Base-by-base conservation (phyloP, 2,329 filamentous ascomycete species). In the Calonectria pteridis region DNA sequence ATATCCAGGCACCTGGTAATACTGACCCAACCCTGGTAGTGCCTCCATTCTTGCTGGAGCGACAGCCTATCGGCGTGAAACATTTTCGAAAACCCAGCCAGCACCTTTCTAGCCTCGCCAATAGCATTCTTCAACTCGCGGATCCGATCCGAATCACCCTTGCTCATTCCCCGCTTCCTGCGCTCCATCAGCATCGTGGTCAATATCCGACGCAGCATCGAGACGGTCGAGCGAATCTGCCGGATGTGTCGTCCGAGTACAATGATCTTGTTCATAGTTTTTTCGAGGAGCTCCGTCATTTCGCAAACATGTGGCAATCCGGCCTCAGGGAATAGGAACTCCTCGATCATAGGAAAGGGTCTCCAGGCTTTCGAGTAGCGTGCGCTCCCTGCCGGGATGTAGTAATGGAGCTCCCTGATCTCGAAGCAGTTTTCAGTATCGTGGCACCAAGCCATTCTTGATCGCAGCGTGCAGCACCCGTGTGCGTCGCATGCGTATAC, bases 401-500 rank as follows among this genome's bases (percentile, higher is more conserved):
- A 81, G 7, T 59, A 63, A 50, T 81, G 77, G 16, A 81, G 28
- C 0, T 71, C 55, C 28, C 59, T 35, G 3, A 69, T 49, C 4
- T 68, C 20, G 20, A 31, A 13, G 63, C 79, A 81, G 2, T 55
- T 33, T 14, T 71, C 67, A 4, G 63, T 18, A 10, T 67, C 14
- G 1, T 71, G 69, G 23, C 82, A 83, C 53, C 50, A 64, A n/a
- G 75, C 31, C 31, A 75, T 72, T 18, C 55, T 73, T 50, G 51
- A 31, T 1, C 72, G 73, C 67, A 72, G 65, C 55, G 76, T 73
- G 66, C 82, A 83, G 71, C 82, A 83, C 2, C 77, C 78, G 53
- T 83, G 82, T 1, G 75, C 43, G 0, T 73, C 71, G 37, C 82
- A 83, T 33, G 69, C 73, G 31, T 40, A 79, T 23, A 53, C 65